Conservation (phyloP, 371 early-diverging fungal species). For the Hamiltosporidium tvaerminnensis region DNA sequence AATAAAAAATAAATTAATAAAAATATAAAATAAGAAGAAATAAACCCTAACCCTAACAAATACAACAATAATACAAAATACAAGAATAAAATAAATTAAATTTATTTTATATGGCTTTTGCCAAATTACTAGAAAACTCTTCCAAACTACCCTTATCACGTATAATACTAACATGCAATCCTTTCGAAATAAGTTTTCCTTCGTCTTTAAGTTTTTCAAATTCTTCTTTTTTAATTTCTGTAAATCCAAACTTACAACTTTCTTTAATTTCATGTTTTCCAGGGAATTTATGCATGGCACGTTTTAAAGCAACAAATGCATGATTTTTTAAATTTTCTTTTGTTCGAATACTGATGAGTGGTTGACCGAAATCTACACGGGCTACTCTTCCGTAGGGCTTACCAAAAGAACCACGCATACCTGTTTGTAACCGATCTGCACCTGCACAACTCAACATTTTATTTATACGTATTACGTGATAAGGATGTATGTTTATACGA, state of each 20-base stretch:
- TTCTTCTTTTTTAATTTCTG: constrained; percentile 79
- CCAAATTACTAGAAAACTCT: too few species aligned
- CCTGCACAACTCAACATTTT: constrained; percentile 99
- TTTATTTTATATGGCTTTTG: too few species aligned
- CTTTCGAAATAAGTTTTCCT: background rate
- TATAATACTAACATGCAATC: background rate
- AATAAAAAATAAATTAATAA: too few species aligned
- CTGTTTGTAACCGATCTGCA: constrained; percentile 98
- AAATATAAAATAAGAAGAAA: too few species aligned
- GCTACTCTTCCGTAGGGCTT: constrained; percentile 96
- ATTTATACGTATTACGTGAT: constrained; percentile 99
- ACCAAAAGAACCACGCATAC: constrained; percentile 99
- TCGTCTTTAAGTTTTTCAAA: constrained; percentile 57
- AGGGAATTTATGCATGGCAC: constrained; percentile 98
- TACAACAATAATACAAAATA: too few species aligned
- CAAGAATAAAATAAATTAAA: too few species aligned
- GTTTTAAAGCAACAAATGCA: constrained; percentile 88
- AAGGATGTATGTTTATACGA: constrained; percentile 95
- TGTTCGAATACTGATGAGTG: constrained; percentile 87
- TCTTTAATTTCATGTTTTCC: constrained; percentile 94
- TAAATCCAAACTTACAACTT: constrained; percentile 99
- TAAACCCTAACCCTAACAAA: too few species aligned
- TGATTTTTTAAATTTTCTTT: constrained; percentile 79
- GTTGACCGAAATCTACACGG: constrained; percentile 94
- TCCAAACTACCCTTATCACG: background rate